phyloP scores from a whole-genome alignment of 805 yeast genomes.

The Metschnikowia continentalis region DNA sequence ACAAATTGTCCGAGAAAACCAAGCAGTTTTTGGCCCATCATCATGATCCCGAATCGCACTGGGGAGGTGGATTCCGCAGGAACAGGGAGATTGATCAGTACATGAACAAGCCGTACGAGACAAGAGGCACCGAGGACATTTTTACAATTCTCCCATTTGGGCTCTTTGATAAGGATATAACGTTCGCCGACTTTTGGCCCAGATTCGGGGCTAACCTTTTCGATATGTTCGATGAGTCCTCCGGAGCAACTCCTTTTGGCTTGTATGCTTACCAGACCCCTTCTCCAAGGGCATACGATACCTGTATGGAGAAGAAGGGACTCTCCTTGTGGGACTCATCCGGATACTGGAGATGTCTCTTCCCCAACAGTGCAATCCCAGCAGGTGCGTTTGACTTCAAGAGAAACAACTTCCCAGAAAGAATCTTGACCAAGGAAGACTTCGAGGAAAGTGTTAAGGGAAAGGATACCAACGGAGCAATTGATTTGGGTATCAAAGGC shows the following conservation, averaged over 20 bases:
- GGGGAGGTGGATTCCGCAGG: not conserved
- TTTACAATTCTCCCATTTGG: not conserved
- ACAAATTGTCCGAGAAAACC: slow-evolving; percentile 23
- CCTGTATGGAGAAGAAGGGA: slow-evolving; percentile 65
- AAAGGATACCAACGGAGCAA: slow-evolving; percentile 11
- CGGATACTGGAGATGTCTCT: slow-evolving; percentile 89
- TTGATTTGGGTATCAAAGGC: slow-evolving; percentile 49
- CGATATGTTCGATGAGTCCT: slow-evolving; percentile 16
- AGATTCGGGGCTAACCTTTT: slow-evolving; percentile 4
- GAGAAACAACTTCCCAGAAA: slow-evolving; percentile 22
- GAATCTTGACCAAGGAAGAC: slow-evolving; percentile 54
- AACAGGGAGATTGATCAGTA: slow-evolving; percentile 10
- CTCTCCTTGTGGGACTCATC: slow-evolving; percentile 74
- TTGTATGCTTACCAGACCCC: slow-evolving; percentile 57
- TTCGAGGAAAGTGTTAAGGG: slow-evolving; percentile 30
- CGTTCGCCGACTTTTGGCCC: not conserved
- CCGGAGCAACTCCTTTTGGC: slow-evolving; percentile 38
- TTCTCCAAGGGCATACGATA: slow-evolving; percentile 50
- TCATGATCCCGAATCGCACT: slow-evolving; percentile 1
- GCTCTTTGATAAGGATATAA: not conserved
- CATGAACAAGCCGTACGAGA: slow-evolving; percentile 22
- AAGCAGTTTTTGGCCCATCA: slow-evolving; percentile 12
- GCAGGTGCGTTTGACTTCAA: slow-evolving; percentile 27
- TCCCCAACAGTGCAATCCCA: slow-evolving; percentile 52
- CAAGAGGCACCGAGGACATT: slow-evolving; percentile 7